Conservation (phyloP, 306 rosid genomes). For the Trifolium repens region DNA sequence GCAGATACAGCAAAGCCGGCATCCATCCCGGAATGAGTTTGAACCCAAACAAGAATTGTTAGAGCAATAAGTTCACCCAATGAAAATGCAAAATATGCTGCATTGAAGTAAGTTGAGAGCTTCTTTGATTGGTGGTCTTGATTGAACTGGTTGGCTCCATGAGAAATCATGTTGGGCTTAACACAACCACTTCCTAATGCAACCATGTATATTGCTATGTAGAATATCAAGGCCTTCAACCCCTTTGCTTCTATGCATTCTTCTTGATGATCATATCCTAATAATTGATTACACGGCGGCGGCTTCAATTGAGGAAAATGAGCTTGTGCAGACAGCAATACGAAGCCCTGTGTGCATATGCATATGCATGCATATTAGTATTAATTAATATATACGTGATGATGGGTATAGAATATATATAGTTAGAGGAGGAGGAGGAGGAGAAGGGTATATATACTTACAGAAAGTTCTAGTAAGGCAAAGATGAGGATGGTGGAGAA, state of each 20-base stretch:
- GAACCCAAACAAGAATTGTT: conserved; percentile 88
- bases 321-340: conserved; percentile 91
- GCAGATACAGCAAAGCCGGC: conserved; percentile 94
- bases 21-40: conserved; percentile 99
- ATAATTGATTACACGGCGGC: conserved; percentile 58
- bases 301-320: conserved; percentile 89
- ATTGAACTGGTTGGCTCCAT: conserved; percentile 89
- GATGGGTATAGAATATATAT: too few species aligned
- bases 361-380: not conserved
- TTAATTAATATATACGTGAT: not conserved
- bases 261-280: conserved; percentile 3
- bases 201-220: conserved; percentile 79
- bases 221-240: conserved; percentile 73
- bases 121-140: conserved; percentile 56
- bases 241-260: conserved; percentile 82
- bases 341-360: conserved; percentile 64
- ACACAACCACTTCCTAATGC: conserved; percentile 97
- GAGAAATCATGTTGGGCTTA: conserved; percentile 95
- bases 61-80: conserved; percentile 85
- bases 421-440: too few species aligned
- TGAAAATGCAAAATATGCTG: conserved; percentile 89
- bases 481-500: conserved; percentile 98
- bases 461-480: conserved; percentile 90
- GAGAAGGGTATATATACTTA: conserved; percentile 11
- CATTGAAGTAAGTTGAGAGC: conserved; percentile 86